phyloP scores from a whole-genome alignment of 75 land plant species.

The Chamaecyparis obtusa region DNA sequence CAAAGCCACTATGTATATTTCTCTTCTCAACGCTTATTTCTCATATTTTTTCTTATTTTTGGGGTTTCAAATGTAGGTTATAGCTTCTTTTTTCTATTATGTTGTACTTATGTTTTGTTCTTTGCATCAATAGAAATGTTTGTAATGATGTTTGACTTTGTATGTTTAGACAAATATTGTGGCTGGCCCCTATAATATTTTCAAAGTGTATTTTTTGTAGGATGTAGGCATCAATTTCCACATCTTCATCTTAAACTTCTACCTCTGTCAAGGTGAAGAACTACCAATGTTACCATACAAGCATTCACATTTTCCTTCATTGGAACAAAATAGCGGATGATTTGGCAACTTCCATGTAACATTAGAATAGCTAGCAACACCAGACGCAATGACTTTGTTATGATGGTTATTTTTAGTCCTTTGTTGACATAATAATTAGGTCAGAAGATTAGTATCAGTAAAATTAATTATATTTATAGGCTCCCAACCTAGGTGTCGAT shows the following conservation, averaged over 20 bases:
- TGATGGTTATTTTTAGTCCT: neutral
- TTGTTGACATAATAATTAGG: neutral
- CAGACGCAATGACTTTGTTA: neutral
- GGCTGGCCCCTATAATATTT: neutral
- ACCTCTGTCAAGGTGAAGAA: neutral
- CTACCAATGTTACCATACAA: neutral
- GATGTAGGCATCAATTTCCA: neutral
- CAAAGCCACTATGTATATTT: conserved; percentile 53
- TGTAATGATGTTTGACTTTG: neutral
- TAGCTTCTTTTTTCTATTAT: neutral
- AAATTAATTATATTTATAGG: neutral
- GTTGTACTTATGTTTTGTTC: neutral
- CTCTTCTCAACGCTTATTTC: neutral
- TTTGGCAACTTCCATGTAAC: neutral
- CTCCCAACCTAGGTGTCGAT: neutral
- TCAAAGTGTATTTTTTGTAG: neutral
- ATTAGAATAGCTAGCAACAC: neutral
- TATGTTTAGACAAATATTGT: neutral
- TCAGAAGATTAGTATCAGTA: neutral
- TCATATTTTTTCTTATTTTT: conserved; percentile 3
- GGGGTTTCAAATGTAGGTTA: neutral
- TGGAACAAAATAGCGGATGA: too few relatives aligned
- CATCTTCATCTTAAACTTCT: neutral
- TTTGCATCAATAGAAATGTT: neutral
- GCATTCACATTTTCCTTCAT: too few relatives aligned